Percentiles rank a stretch among this genome's conserved stretches.
These are phyloP conservation scores for Penicillium egyptiacum DNA, from an alignment of 495 filamentous ascomycete species.

Conservation along the genomic window DNA sequence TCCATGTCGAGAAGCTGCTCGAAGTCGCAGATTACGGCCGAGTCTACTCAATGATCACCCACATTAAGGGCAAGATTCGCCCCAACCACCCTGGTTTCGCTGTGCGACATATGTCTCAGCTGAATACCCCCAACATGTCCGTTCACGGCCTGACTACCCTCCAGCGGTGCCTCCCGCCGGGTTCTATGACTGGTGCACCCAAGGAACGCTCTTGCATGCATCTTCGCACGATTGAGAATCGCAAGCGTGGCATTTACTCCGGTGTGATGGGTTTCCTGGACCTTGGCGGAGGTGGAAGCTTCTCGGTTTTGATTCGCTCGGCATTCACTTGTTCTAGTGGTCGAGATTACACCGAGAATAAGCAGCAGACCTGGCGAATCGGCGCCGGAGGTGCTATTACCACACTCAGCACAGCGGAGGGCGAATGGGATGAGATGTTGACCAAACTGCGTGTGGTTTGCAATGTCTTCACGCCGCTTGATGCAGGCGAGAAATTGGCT, in stretches of 20 bases:
- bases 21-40: conserved; percentile 85
- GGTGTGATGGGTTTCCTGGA: conserved; percentile 89
- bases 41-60: conserved; percentile 86
- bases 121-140: conserved; percentile 42
- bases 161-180: conserved; percentile 76
- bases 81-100: conserved; percentile 36
- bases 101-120: conserved; percentile 34
- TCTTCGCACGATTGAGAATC: conserved; percentile 64
- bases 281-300: conserved; percentile 80
- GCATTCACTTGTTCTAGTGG: conserved; percentile 57
- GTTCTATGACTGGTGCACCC: conserved; percentile 93
- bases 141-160: conserved; percentile 71
- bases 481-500: not conserved
- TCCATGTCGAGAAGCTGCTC: conserved; percentile 68
- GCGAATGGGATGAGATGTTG: conserved; percentile 89
- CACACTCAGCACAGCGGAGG: conserved; percentile 68
- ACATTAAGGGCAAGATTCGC: conserved; percentile 70
- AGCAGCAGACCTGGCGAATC: conserved; percentile 68
- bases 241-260: conserved; percentile 74
- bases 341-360: conserved; percentile 48
- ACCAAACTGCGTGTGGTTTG: conserved; percentile 73
- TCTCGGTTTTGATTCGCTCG: conserved; percentile 82
- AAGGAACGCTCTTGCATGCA: conserved; percentile 89
- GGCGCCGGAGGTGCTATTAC: conserved; percentile 91
- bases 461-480: conserved; percentile 43